Evolutionary conservation across 805 yeast species (phyloP), one percentile per base, ranked within the genome.

Genomic region (Metschnikowia noctiluminum): DNA sequence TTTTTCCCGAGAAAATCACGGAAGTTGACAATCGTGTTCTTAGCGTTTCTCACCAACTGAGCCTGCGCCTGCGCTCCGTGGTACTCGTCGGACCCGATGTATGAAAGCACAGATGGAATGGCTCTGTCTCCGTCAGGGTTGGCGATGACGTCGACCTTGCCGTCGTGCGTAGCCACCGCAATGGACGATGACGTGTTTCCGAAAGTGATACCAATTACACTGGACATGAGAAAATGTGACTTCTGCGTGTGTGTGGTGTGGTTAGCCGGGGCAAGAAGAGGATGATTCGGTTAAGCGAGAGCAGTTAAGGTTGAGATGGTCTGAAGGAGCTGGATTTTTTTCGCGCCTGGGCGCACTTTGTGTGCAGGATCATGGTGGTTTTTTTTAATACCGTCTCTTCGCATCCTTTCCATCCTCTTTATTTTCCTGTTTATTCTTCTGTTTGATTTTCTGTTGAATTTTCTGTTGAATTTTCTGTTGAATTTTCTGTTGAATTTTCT

Each of bases 81-180:
- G 74, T 89, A 94, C 75, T 94, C 98, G 67, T 94, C 98, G 48
- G 79, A 85, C 52, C 95, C 97, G 50, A 90, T 90, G 68, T 91
- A 94, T 15, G 97, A 83, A 53, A 94, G 78, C 51, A 87, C 87
- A 28, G 98, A 87, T 53, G 98, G 96, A 66, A 94, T 94, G 52
- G 92, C 80, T 76, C 98, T 89, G 74, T 94, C 98, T 70, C 99
- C 99, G 65, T 94, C 99, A 59, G 95, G 97, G 82, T 94, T 92
- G 59, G 99, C 99, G 68, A 94, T 92, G 58, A 94, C 96, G 65
- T 94, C 97, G 55, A 89, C 94, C 68, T 86, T 87, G 54, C 97
- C 97, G 63, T 92, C 97, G 57, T 75, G 69, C 53, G 79, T 73
- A 58, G 91, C 87, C 62, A 84, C 88, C 43, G 98, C 97, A 67